Evolutionary conservation across 495 filamentous ascomycete species (phyloP).

Genomic region (Aspergillus bertholletiae): DNA sequence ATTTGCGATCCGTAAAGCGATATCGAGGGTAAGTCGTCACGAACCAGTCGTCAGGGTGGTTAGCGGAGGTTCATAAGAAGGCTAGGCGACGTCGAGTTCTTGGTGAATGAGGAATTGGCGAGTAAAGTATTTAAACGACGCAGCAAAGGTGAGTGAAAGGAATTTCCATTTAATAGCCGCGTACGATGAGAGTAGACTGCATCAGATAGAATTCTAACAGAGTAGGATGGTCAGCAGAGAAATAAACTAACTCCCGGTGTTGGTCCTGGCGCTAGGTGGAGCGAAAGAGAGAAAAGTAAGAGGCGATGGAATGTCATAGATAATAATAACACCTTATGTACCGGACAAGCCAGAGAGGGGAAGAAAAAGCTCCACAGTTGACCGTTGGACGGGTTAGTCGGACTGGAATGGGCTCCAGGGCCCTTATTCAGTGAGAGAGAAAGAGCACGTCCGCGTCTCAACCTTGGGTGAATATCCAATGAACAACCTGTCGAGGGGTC

Average conservation of each 20-base stretch:
- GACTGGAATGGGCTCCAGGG: not conserved
- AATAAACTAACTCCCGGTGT: not conserved
- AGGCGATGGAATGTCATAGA: not conserved
- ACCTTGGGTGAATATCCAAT: not conserved
- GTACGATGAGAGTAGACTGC: not conserved
- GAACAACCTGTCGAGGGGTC: not conserved
- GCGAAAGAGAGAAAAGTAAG: not conserved
- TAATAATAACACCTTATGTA: too few species aligned
- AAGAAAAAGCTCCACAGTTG: not conserved
- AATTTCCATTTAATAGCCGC: not conserved
- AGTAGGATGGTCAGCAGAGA: conserved; percentile 2
- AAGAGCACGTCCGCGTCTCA: not conserved
- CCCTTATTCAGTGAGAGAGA: not conserved
- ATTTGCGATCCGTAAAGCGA: not conserved
- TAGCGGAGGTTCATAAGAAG: not conserved
- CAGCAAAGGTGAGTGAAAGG: not conserved
- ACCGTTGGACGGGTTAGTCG: not conserved
- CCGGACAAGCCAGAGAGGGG: not conserved
- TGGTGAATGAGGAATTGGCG: not conserved
- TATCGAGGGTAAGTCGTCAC: not conserved
- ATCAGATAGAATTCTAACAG: not conserved
- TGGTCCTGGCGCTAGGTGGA: not conserved
- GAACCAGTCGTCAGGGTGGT: not conserved
- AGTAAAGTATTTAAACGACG: not conserved
- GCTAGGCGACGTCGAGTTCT: not conserved